Conservation (phyloP, 805 yeast species). For the Tetrapisispora nanseiensis region DNA sequence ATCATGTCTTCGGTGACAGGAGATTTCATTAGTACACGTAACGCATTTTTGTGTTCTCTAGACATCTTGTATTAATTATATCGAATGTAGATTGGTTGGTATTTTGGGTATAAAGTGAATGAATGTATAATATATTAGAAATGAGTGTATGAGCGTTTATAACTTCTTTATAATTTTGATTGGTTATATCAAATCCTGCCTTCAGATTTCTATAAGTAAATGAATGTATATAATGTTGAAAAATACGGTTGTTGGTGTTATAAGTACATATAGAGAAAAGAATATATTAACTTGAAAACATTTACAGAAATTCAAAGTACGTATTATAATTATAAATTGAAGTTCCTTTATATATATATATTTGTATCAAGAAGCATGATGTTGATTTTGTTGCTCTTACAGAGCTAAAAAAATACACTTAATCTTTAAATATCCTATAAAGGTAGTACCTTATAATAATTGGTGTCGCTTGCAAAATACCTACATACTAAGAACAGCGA, state of each 20-base stretch:
- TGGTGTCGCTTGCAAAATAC: not conserved
- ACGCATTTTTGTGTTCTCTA: slow-evolving; percentile 40
- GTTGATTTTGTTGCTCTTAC: too few relatives aligned
- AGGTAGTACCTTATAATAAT: not conserved
- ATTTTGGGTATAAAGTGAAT: not conserved
- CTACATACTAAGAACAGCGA: too few relatives aligned
- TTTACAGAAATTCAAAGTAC: not conserved
- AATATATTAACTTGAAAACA: too few relatives aligned
- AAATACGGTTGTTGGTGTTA: too few relatives aligned
- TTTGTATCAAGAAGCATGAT: not conserved
- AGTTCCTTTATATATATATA: not conserved
- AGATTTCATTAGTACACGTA: slow-evolving; percentile 46
- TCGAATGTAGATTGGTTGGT: not conserved
- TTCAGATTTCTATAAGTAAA: too few relatives aligned
- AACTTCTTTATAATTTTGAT: too few relatives aligned
- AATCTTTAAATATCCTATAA: not conserved
- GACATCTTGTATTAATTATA: slow-evolving; percentile 5
- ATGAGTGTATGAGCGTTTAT: too few relatives aligned
- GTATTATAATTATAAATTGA: too few relatives aligned
- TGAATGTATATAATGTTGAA: too few relatives aligned
- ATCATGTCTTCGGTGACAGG: slow-evolving; percentile 72
- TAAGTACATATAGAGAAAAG: too few relatives aligned
- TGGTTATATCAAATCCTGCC: too few relatives aligned
- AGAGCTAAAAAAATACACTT: too few relatives aligned
- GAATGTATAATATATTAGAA: not conserved